Conservation (phyloP, 2,329 filamentous ascomycete species). For the Botryotinia convoluta region DNA sequence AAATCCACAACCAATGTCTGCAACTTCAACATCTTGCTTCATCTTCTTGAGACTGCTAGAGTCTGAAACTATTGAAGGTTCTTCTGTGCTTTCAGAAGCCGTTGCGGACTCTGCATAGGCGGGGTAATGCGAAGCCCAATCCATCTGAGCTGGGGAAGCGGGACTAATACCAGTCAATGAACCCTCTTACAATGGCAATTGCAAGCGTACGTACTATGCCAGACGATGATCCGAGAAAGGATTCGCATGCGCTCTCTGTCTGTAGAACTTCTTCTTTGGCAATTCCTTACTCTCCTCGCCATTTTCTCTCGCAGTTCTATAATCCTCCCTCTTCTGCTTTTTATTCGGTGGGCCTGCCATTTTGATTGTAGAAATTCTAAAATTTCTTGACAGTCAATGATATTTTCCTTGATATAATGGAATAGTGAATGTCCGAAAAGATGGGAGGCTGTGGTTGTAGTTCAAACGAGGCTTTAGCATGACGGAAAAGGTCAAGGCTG, state of each 20-base stretch:
- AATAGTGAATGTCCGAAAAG: not conserved
- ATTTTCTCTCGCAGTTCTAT: slow-evolving; percentile 54
- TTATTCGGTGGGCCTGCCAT: slow-evolving; percentile 53
- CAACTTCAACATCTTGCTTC: slow-evolving; percentile 76
- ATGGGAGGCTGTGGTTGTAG: not conserved
- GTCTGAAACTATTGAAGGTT: slow-evolving; percentile 20
- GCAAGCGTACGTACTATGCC: slow-evolving; percentile 65
- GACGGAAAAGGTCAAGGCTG: slow-evolving; percentile 22
- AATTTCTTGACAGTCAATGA: slow-evolving; percentile 12
- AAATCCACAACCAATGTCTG: slow-evolving; percentile 96
- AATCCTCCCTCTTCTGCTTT: slow-evolving; percentile 63
- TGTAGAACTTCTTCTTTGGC: slow-evolving; percentile 93
- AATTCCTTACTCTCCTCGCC: slow-evolving; percentile 48
- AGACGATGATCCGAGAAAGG: slow-evolving; percentile 94
- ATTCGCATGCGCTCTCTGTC: slow-evolving; percentile 95
- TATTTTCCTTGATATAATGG: not conserved
- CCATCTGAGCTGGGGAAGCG: slow-evolving; percentile 75
- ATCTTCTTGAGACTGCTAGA: slow-evolving; percentile 39
- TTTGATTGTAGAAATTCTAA: not conserved
- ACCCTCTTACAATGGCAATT: slow-evolving; percentile 12
- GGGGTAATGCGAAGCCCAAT: slow-evolving; percentile 85
- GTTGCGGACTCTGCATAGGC: slow-evolving; percentile 54
- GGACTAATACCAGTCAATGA: slow-evolving; percentile 56
- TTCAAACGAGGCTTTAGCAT: slow-evolving; percentile 12
- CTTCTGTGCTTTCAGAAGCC: slow-evolving; percentile 32